Evolutionary conservation across 2,329 filamentous ascomycete species (phyloP).

Genomic region (Penicillium sp.): DNA sequence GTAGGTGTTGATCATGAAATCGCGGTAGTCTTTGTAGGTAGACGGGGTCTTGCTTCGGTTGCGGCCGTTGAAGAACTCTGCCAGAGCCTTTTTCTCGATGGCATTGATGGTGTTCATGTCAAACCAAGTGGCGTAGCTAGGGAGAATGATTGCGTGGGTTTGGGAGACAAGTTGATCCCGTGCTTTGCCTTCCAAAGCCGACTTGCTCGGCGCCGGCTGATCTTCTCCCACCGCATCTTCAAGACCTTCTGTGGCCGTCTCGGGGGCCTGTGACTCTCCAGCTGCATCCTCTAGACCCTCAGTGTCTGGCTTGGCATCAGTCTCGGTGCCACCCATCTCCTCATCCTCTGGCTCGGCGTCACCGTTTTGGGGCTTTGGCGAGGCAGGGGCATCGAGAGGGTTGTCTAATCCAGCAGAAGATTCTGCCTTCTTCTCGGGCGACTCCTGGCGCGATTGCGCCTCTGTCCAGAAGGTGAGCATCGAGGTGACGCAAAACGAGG

Average conservation of each 20-base stretch:
- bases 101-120: slow-evolving; percentile 93
- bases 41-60: slow-evolving; percentile 97
- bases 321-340: slow-evolving; percentile 71
- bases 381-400: slow-evolving; percentile 68
- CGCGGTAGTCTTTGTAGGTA: slow-evolving; percentile 98
- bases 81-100: slow-evolving; percentile 90
- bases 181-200: slow-evolving; percentile 79
- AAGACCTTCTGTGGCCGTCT: slow-evolving; percentile 43
- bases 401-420: slow-evolving; percentile 56
- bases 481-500: slow-evolving; percentile 14
- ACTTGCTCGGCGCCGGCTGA: slow-evolving; percentile 69
- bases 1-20: slow-evolving; percentile 99
- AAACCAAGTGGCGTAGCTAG: slow-evolving; percentile 98
- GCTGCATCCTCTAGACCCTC: slow-evolving; percentile 50
- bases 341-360: slow-evolving; percentile 66
- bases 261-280: slow-evolving; percentile 45
- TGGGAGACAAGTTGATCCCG: slow-evolving; percentile 91
- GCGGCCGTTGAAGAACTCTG: slow-evolving; percentile 97
- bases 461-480: slow-evolving; percentile 26
- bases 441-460: slow-evolving; percentile 37
- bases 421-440: slow-evolving; percentile 33
- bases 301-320: slow-evolving; percentile 49
- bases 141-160: slow-evolving; percentile 92
- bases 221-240: slow-evolving; percentile 50
- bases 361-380: slow-evolving; percentile 62